Conservation (phyloP, 805 yeast species). For the Citeromyces matritensis region DNA sequence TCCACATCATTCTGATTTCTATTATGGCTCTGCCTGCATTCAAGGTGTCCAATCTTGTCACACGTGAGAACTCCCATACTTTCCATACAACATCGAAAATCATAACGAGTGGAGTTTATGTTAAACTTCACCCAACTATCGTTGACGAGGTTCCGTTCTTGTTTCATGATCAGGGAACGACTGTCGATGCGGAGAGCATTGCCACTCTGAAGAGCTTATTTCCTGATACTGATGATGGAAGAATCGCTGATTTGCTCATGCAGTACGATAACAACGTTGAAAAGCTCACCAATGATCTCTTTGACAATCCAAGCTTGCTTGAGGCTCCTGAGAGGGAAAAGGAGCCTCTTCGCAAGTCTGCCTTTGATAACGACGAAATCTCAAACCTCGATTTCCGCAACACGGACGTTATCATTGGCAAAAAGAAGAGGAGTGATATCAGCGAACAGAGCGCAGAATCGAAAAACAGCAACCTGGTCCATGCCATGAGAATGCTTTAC, state of each 20-base stretch:
- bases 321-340: conserved; percentile 16
- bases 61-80: conserved; percentile 1
- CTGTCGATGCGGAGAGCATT: conserved; percentile 21
- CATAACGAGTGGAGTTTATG: conserved; percentile 22
- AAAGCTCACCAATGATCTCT: conserved; percentile 33
- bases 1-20: conserved; percentile 35
- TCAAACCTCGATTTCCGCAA: conserved; percentile 13
- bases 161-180: too few relatives aligned
- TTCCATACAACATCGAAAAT: conserved; percentile 13
- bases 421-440: conserved; percentile 10
- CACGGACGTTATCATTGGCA: conserved; percentile 17
- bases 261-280: conserved; percentile 39
- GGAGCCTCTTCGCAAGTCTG: conserved; percentile 8
- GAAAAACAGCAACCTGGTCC: conserved; percentile 38
- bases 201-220: conserved; percentile 38
- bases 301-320: conserved; percentile 44
- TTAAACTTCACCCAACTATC: conserved; percentile 32
- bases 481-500: conserved; percentile 47
- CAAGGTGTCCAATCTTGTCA: conserved; percentile 23
- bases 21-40: conserved; percentile 29
- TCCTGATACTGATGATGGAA: conserved; percentile 38
- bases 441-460: conserved; percentile 19
- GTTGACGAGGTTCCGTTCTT: conserved; percentile 24
- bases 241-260: conserved; percentile 32
- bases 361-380: conserved; percentile 16